These are phyloP conservation scores for Micractinium sp. DNA, from an alignment of 139 green algal species.

Conservation along the genomic window DNA sequence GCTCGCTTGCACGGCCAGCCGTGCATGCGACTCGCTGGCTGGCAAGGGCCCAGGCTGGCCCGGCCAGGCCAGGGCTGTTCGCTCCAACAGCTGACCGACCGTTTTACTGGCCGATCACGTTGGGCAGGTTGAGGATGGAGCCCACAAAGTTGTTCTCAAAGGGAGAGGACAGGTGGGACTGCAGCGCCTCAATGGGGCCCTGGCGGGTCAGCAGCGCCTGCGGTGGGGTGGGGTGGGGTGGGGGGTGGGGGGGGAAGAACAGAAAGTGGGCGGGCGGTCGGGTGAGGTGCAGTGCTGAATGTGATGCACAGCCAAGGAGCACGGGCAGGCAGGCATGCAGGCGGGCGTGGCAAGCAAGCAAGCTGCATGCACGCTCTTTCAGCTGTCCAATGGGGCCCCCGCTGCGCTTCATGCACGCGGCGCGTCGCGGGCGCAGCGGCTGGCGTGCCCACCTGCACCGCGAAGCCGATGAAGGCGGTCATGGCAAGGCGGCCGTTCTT, in stretches of 20 bases:
- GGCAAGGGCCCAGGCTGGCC: too few species aligned
- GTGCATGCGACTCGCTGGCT: too few species aligned
- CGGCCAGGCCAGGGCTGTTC: too few species aligned
- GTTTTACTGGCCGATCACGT: slow-evolving; percentile 53
- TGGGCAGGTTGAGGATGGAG: slow-evolving; percentile 61
- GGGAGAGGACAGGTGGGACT: slow-evolving; percentile 66
- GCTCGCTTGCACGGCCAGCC: too few species aligned
- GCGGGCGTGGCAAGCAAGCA: not conserved
- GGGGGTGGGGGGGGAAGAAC: not conserved
- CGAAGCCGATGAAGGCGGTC: slow-evolving; percentile 86
- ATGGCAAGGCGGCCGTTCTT: slow-evolving; percentile 73
- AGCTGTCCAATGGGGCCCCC: not conserved
- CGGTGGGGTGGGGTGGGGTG: not conserved
- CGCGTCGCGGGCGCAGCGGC: too few species aligned
- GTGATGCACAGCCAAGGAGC: not conserved
- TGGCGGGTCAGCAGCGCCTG: slow-evolving; percentile 72
- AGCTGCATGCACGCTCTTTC: not conserved
- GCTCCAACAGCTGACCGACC: too few species aligned
- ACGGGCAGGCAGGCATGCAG: not conserved
- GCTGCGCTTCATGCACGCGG: too few species aligned
- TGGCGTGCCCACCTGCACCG: slow-evolving; percentile 39
- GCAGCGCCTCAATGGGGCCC: slow-evolving; percentile 69
- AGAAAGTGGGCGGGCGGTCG: not conserved
- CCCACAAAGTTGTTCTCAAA: slow-evolving; percentile 78
- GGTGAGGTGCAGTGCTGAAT: not conserved